phyloP scores from a whole-genome alignment of 2,329 filamentous ascomycete genomes.

The Paecilomyces sp. region DNA sequence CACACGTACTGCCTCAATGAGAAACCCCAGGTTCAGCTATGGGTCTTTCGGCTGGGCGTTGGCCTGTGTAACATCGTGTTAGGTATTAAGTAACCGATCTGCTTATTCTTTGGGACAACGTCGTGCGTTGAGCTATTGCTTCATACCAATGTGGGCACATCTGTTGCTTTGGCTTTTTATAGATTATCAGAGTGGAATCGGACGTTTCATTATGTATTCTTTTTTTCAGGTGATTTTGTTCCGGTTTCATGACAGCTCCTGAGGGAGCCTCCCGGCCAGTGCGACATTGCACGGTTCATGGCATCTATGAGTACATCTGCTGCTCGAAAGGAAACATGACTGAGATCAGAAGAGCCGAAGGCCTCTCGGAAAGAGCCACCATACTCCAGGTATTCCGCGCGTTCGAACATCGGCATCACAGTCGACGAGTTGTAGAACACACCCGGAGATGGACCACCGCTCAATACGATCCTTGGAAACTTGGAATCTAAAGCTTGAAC shows the following conservation, averaged over 20 bases:
- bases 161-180: background rate
- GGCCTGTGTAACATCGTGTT: no score
- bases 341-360: background rate
- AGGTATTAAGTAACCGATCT: no score
- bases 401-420: conserved; percentile 2
- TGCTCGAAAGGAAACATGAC: conserved; percentile 1
- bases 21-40: no score
- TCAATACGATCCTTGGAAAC: background rate
- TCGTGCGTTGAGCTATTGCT: no score
- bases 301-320: conserved; percentile 21
- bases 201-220: background rate
- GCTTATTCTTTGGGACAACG: no score
- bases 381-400: background rate
- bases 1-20: no score
- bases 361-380: conserved; percentile 1
- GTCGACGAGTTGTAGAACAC: background rate
- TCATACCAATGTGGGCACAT: no score
- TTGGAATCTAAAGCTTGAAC: conserved; percentile 1
- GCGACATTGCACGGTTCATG: conserved; percentile 1
- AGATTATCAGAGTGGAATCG: background rate
- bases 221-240: background rate
- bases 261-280: background rate
- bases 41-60: no score
- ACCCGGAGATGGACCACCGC: background rate
- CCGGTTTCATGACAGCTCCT: conserved; percentile 1